Percentiles rank a stretch among this genome's conserved stretches.
Conservation (phyloP, 2,329 filamentous ascomycete species). For the Thermothelomyces thermophilus region DNA sequence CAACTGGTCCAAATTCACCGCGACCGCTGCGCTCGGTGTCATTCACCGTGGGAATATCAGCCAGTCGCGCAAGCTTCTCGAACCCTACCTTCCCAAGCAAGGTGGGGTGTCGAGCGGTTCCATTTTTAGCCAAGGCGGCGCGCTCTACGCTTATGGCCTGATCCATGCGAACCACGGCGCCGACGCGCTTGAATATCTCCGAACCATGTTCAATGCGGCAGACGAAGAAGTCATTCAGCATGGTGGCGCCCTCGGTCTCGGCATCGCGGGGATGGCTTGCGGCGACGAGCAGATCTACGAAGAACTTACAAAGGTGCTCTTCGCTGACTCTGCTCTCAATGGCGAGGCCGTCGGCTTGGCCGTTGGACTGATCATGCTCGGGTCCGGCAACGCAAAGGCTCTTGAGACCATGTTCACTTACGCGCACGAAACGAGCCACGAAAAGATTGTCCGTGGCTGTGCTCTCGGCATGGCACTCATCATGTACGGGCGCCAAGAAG, state of each 20-base stretch:
- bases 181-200: slow-evolving; percentile 75
- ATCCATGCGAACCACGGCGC: slow-evolving; percentile 98
- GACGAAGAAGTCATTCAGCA: slow-evolving; percentile 94
- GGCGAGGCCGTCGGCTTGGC: slow-evolving; percentile 92
- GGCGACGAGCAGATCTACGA: slow-evolving; percentile 87
- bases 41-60: slow-evolving; percentile 94
- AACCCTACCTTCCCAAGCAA: slow-evolving; percentile 84
- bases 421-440: slow-evolving; percentile 94
- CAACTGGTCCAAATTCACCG: slow-evolving; percentile 99
- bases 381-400: slow-evolving; percentile 90
- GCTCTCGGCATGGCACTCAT: slow-evolving; percentile 96
- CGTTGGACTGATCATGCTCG: slow-evolving; percentile 97
- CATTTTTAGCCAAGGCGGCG: slow-evolving; percentile 92
- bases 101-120: slow-evolving; percentile 72
- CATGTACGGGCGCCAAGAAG: slow-evolving; percentile 95
- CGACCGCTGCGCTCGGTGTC: slow-evolving; percentile 89
- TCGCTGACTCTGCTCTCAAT: slow-evolving; percentile 90
- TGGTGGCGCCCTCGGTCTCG: slow-evolving; percentile 87
- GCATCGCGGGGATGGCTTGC: slow-evolving; percentile 96
- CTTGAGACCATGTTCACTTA: slow-evolving; percentile 97
- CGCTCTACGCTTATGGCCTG: slow-evolving; percentile 87
- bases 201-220: slow-evolving; percentile 65
- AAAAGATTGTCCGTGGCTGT: slow-evolving; percentile 95
- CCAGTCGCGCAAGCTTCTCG: slow-evolving; percentile 86
- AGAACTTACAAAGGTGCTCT: slow-evolving; percentile 80